Evolutionary conservation across 1,284 basidiomycete genomes (phyloP), one percentile per base, ranked within the genome.

Genomic region (Taiwanofungus camphoratus): DNA sequence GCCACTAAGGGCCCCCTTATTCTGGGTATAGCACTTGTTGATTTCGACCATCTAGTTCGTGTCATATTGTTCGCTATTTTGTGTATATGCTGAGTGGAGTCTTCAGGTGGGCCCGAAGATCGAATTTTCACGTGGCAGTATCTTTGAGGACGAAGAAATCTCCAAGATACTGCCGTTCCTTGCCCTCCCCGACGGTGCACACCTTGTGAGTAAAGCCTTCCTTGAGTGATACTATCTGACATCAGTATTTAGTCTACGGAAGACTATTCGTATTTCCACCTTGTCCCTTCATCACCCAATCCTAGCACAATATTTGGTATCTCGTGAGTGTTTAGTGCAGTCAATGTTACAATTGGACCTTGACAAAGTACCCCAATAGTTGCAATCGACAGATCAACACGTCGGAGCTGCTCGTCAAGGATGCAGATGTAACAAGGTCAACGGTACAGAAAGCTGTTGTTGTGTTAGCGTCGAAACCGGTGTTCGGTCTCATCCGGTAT

Each of bases 361-460:
- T 26, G 52, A 41, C 42, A 24, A 49, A 27, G 6, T 31, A 42
- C 29, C 44, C 39, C n/a, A n/a, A 4, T 53, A 92, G 88, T 54
- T 96, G 95, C 66, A 98, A 99, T 57, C 90, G 95, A 31, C 95
- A 99, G 69, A 92, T 99, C 35, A 75, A 87, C 5, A 73, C 93
- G 2, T 75, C 86, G 1, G 75, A 84, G 16, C 73, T 99, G n/a
- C 69, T 92, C 4, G 81, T 85, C 42, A 88, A 88, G 56, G 80
- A 82, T 20, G 73, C 80, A 12, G 92, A 97, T 56, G 92, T 99
- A 7, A 98, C 95, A 5, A 80, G 95, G 15, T 92, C 89, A 21
- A 98, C 87, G 12, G 95, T 99, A 0, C 95, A 99, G 64, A 99
- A 99, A 62, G 95, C 96, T 0, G 89, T 99, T 3, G 91, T 99